Conservation (phyloP, 208 protist genomes). For the Crithidia bombi region DNA sequence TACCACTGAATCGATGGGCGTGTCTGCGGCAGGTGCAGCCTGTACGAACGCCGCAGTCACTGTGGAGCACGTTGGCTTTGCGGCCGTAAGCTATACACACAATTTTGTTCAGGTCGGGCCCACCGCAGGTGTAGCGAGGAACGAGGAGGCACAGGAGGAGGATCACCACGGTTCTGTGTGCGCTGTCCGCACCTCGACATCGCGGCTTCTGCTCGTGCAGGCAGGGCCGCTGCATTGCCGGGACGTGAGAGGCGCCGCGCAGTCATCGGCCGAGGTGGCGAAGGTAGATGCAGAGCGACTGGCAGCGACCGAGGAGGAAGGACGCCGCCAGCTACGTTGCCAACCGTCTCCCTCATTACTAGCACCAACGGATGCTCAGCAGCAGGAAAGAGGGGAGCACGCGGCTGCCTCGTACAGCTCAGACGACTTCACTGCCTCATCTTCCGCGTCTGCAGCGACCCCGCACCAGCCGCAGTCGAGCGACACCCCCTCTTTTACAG, state of each 20-base stretch:
- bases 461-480: not conserved
- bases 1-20: not conserved
- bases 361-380: not conserved
- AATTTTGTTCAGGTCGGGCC: slow-evolving; percentile 34
- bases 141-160: not conserved
- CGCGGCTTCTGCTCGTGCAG: slow-evolving; percentile 18
- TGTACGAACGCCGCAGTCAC: not conserved
- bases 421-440: slow-evolving; percentile 6
- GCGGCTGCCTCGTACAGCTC: slow-evolving; percentile 6
- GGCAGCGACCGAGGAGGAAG: no score
- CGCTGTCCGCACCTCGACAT: not conserved
- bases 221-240: slow-evolving; percentile 20
- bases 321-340: no score
- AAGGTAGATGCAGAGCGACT: no score
- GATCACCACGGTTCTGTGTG: not conserved
- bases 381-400: not conserved
- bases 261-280: not conserved
- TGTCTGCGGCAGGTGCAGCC: not conserved
- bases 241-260: not conserved
- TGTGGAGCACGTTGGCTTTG: slow-evolving; percentile 39
- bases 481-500: not conserved
- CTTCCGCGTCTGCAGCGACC: not conserved
- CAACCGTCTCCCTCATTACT: not conserved
- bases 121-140: not conserved
- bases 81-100: slow-evolving; percentile 48